phyloP scores from a whole-genome alignment of 2,329 filamentous ascomycete species.

The Elsinoe batatas region DNA sequence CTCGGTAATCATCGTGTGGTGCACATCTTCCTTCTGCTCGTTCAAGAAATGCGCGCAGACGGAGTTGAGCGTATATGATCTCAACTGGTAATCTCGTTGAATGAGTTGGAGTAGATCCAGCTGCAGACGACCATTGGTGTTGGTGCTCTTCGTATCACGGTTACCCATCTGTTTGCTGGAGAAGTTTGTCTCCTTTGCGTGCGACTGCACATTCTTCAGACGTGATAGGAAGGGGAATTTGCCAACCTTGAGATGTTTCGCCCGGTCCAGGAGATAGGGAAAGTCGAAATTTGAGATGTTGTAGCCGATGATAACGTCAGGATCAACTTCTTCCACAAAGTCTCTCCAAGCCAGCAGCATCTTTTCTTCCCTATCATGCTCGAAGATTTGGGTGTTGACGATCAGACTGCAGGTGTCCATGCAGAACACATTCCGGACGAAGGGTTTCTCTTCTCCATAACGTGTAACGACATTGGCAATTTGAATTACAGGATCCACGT shows the following conservation, averaged over 20 bases:
- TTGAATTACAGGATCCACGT: constrained; percentile 89
- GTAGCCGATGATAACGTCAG: constrained; percentile 97
- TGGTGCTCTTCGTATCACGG: constrained; percentile 86
- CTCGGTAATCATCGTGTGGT: constrained; percentile 98
- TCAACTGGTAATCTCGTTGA: constrained; percentile 85
- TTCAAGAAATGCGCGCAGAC: constrained; percentile 90
- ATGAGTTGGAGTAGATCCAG: constrained; percentile 90
- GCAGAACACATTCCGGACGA: constrained; percentile 93
- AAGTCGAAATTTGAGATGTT: constrained; percentile 99
- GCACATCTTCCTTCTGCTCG: constrained; percentile 97
- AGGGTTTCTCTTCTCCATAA: constrained; percentile 92
- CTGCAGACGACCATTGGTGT: constrained; percentile 87
- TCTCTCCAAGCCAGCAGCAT: constrained; percentile 92
- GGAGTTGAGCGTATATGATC: constrained; percentile 95
- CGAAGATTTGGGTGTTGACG: constrained; percentile 85
- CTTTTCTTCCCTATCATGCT: constrained; percentile 69
- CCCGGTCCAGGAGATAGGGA: constrained; percentile 83
- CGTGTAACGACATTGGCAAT: constrained; percentile 93
- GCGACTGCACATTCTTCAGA: constrained; percentile 59
- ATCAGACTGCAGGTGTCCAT: constrained; percentile 86
- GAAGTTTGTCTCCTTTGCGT: constrained; percentile 71
- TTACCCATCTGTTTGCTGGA: constrained; percentile 98
- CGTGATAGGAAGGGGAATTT: constrained; percentile 84
- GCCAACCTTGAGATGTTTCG: constrained; percentile 67
- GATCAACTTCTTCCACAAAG: constrained; percentile 82